Evolutionary conservation across 1,284 basidiomycete genomes (phyloP).

Genomic region (Ganoderma multipileum): DNA sequence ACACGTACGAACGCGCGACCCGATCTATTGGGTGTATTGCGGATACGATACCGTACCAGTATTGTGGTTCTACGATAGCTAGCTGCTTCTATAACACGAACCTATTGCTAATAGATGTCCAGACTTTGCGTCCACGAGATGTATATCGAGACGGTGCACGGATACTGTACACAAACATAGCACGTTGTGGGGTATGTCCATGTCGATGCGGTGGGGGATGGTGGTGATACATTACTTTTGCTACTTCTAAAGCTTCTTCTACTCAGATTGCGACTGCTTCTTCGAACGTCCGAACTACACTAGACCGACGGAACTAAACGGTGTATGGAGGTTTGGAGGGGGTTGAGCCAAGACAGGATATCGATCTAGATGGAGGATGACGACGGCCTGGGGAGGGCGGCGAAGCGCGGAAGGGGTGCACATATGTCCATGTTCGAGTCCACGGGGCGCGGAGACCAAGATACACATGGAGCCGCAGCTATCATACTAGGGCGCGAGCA

Average conservation of each 20-base stretch:
- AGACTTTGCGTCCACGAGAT: background rate
- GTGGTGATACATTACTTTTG: constrained; percentile 9
- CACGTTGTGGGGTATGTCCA: background rate
- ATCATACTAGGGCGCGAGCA: background rate
- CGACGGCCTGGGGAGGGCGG: background rate
- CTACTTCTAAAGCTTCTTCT: constrained; percentile 5
- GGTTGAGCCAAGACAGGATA: background rate
- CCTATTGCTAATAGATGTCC: background rate
- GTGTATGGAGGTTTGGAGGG: background rate
- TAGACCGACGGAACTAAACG: background rate
- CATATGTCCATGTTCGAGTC: background rate
- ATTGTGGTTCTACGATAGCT: background rate
- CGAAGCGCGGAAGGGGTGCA: background rate
- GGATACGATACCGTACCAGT: too few species aligned
- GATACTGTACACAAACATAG: background rate
- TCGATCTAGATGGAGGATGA: background rate
- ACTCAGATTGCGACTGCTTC: background rate
- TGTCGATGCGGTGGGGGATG: background rate
- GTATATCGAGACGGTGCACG: background rate
- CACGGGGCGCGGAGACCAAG: background rate
- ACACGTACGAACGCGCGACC: background rate
- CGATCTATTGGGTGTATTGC: background rate
- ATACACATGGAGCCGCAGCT: background rate
- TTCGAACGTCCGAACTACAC: constrained; percentile 4
- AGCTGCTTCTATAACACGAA: background rate